Percentiles rank a stretch among this genome's conserved stretches.
phyloP scores from a whole-genome alignment of 805 yeast species.

The Saccharomycopsis malanga region DNA sequence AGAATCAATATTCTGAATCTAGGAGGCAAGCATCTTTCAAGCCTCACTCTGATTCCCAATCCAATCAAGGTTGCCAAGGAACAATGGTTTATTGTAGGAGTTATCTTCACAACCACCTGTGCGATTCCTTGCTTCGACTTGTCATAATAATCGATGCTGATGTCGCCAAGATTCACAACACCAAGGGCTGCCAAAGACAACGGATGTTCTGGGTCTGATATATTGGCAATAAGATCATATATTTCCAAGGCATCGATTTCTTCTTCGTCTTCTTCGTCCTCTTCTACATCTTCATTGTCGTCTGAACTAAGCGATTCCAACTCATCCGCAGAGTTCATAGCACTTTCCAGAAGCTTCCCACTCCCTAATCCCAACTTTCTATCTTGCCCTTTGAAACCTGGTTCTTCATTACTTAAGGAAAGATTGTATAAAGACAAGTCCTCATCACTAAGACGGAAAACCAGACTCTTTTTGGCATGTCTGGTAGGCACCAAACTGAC shows the following conservation, averaged over 20 bases:
- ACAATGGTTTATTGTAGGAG: slow-evolving; percentile 98
- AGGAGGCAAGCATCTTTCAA: slow-evolving; percentile 83
- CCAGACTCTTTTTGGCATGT: slow-evolving; percentile 14
- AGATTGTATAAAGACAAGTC: not conserved
- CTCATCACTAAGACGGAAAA: not conserved
- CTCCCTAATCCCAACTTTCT: no score
- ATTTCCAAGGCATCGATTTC: slow-evolving; percentile 83
- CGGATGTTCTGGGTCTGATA: slow-evolving; percentile 98
- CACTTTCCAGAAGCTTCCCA: no score
- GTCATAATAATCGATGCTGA: slow-evolving; percentile 42
- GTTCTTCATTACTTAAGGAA: not conserved
- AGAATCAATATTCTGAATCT: slow-evolving; percentile 73
- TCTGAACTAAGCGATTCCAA: not conserved
- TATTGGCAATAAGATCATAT: slow-evolving; percentile 74
- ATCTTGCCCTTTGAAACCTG: not conserved
- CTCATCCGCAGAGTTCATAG: not conserved
- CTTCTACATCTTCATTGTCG: not conserved
- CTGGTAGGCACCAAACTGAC: slow-evolving; percentile 72
- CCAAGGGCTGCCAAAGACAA: slow-evolving; percentile 89
- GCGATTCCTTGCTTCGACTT: slow-evolving; percentile 43
- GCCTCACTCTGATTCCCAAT: slow-evolving; percentile 83
- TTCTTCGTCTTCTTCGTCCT: not conserved
- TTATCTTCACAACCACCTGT: slow-evolving; percentile 72
- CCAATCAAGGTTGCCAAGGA: slow-evolving; percentile 95
- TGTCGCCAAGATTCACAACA: slow-evolving; percentile 82